A percentile compares a stretch with the other conserved stretches of the same genome.
Evolutionary conservation across 768 basidiomycete genomes (phyloP).

Genomic region (Suillus tomentosus): DNA sequence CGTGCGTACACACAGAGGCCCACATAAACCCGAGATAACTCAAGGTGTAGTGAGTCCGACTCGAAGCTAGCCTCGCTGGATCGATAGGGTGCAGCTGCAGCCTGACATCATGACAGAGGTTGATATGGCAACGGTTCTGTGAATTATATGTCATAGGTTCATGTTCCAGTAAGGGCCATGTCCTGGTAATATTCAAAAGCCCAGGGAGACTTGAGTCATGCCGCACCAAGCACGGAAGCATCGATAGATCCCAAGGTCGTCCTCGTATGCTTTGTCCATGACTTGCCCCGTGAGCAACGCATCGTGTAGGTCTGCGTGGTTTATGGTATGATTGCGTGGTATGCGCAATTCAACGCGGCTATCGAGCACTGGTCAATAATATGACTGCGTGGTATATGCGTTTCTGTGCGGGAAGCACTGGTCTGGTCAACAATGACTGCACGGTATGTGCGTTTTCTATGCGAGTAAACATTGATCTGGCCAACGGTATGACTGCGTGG

Average conservation of each 20-base stretch:
- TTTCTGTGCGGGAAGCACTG: background rate
- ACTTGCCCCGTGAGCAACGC: slow-evolving; percentile 8
- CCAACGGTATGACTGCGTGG: background rate
- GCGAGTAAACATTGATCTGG: background rate
- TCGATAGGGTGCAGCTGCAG: background rate
- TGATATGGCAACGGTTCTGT: background rate
- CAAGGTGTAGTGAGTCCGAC: slow-evolving; percentile 1
- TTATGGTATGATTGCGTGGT: background rate
- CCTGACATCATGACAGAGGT: background rate
- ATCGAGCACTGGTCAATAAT: background rate
- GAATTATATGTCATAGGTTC: background rate
- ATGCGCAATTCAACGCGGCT: background rate
- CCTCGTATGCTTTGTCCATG: slow-evolving; percentile 12
- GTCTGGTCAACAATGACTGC: background rate
- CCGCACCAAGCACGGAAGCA: slow-evolving; percentile 17
- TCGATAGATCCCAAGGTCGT: slow-evolving; percentile 12
- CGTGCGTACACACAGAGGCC: slow-evolving; percentile 11
- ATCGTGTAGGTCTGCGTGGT: background rate
- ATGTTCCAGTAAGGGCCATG: background rate
- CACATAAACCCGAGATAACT: slow-evolving; percentile 7
- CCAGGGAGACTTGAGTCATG: slow-evolving; percentile 9
- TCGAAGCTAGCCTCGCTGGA: slow-evolving; percentile 9
- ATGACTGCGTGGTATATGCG: background rate
- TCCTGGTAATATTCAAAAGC: slow-evolving; percentile 1
- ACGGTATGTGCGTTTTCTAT: background rate